Evolutionary conservation across 331 rosid genomes (phyloP).

Genomic region (Pyracantha coccinea): DNA sequence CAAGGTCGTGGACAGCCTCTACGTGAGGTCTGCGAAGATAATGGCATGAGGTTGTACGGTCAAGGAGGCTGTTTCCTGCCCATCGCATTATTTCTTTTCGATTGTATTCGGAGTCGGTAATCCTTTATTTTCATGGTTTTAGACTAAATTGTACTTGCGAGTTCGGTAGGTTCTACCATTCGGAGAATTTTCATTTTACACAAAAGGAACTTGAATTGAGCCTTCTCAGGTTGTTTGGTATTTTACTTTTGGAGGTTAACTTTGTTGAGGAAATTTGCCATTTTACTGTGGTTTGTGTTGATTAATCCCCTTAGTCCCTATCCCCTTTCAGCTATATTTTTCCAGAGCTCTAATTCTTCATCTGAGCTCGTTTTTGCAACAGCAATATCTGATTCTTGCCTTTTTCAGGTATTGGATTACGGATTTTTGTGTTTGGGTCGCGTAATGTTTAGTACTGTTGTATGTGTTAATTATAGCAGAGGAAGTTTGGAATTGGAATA

Average conservation of each 20-base stretch:
- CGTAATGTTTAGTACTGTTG: too few species aligned
- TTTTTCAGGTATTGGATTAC: too few species aligned
- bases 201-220: slow-evolving; percentile 7
- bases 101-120: too few species aligned
- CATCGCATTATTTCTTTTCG: neutral
- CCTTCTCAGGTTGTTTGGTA: neutral
- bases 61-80: neutral
- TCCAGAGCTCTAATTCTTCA: neutral
- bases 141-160: neutral
- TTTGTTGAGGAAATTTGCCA: neutral
- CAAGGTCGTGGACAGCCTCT: slow-evolving; percentile 90
- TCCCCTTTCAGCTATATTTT: neutral
- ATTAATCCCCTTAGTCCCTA: neutral
- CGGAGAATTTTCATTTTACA: neutral
- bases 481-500: too few species aligned
- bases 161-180: neutral
- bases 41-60: slow-evolving; percentile 51
- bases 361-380: neutral
- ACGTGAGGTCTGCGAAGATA: slow-evolving; percentile 90
- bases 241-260: neutral
- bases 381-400: too few species aligned
- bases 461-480: too few species aligned
- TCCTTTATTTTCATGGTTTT: neutral
- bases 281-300: neutral
- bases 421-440: too few species aligned